Percentiles rank a stretch among this genome's conserved stretches.
Conservation (phyloP, 306 rosid genomes). For the Spatholobus suberectus region DNA sequence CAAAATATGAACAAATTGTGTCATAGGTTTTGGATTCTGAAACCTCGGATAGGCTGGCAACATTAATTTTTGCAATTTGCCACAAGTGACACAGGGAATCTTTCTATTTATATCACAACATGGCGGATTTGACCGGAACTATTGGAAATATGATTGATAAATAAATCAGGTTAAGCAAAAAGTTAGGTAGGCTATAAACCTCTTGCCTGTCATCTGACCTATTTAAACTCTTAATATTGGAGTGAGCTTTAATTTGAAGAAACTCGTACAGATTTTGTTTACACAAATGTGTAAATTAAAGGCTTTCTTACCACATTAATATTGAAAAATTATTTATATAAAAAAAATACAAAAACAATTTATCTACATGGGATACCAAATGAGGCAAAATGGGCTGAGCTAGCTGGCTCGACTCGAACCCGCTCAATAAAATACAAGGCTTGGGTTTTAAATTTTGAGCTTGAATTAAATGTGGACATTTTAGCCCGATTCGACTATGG, state of each 20-base stretch:
- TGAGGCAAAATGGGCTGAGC: no score
- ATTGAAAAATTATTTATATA: no score
- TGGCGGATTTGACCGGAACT: background rate
- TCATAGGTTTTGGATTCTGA: background rate
- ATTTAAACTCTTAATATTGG: background rate
- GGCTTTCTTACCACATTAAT: no score
- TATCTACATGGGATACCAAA: no score
- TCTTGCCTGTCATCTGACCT: no score
- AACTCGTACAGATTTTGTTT: background rate
- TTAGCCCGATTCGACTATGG: no score
- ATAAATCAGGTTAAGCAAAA: background rate
- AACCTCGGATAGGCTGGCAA: background rate
- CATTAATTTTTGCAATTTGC: background rate
- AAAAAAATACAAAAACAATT: no score
- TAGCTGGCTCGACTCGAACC: no score
- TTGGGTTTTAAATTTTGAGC: no score
- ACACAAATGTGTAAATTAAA: no score
- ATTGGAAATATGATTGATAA: background rate
- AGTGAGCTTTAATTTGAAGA: background rate
- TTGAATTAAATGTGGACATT: no score
- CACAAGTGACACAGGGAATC: background rate
- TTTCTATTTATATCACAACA: background rate
- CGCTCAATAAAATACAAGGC: no score
- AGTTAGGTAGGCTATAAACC: background rate
- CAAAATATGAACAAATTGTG: background rate